Evolutionary conservation across 1,139 yeast species (phyloP), one percentile per base, ranked within the genome.

Genomic region (Magnusiomyces magnusii): DNA sequence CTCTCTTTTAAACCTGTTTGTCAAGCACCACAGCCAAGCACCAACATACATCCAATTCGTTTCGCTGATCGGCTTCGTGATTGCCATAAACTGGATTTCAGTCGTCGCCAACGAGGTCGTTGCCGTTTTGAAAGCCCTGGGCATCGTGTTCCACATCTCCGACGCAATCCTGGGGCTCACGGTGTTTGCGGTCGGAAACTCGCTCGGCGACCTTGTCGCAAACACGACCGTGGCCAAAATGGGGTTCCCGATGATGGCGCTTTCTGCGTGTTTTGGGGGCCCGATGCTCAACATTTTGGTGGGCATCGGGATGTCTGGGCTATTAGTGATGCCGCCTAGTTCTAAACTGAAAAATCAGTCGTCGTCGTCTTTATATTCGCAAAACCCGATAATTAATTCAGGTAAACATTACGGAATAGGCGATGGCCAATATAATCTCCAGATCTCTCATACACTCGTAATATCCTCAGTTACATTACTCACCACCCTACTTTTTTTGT

Each of bases 211-310:
- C 67, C 77, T 92, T 57, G 84, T 92, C 1, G 87, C 97, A 0
- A 91, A 93, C 67, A 76, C 86, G 56, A 87, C 96, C 0, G 84
- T 93, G 57, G 93, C 97, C 0, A 78, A 76, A 62, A 83, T 89
- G 83, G 97, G 97, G 0, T 86, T 85, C 76, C 92, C 97, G 0
- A 80, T 87, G 62, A 89, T 92, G 93, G 97, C 98, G 0, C 78
- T 93, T 50, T 87, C 95, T 17, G 97, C 98, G 0, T 92, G 97
- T 68, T 88, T 91, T 71, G 98, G 97, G 0, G 95, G 97, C 0
- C 98, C 98, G 0, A 74, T 92, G 66, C 68, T 85, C 55, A 85
- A 84, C 63, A 76, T 85, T 47, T 69, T 85, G 3, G 71, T 84
- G 3, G 91, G 91, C 0, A 73, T 85, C 28, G 89, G 90, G 1